These are phyloP conservation scores for Rhodotorula glutinis DNA, from an alignment of 1,284 basidiomycete species.

Conservation along the genomic window DNA sequence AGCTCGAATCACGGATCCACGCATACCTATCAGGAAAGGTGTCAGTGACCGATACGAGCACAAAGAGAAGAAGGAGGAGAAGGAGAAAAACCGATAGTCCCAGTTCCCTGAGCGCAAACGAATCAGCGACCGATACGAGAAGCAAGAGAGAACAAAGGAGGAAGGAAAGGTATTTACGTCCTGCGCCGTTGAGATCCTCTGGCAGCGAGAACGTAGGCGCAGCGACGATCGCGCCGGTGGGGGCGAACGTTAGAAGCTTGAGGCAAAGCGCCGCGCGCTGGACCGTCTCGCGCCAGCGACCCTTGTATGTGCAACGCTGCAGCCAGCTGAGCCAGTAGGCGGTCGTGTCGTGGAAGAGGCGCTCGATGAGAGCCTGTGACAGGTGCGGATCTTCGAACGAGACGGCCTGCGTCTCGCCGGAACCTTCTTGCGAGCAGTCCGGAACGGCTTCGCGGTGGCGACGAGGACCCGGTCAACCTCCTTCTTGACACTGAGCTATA, in stretches of 20 bases:
- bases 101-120: too few species aligned
- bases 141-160: not conserved
- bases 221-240: conserved; percentile 81
- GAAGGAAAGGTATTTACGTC: conserved; percentile 61
- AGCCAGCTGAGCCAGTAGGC: conserved; percentile 87
- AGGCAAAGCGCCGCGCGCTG: conserved; percentile 80
- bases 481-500: too few species aligned
- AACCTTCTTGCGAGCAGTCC: not conserved
- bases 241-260: conserved; percentile 79
- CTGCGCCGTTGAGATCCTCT: conserved; percentile 75
- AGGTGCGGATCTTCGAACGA: conserved; percentile 26
- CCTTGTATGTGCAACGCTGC: conserved; percentile 71
- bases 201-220: conserved; percentile 90
- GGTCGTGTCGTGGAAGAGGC: conserved; percentile 60
- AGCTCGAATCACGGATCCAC: conserved; percentile 80
- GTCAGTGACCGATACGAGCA: too few species aligned
- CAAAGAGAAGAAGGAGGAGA: not conserved
- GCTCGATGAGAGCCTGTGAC: conserved; percentile 10
- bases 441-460: conserved; percentile 13
- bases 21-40: conserved; percentile 35
- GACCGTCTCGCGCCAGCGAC: conserved; percentile 90
- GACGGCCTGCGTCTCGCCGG: conserved; percentile 9
- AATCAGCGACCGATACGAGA: too few species aligned
- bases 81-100: too few species aligned
- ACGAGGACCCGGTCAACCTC: too few species aligned